phyloP scores from a whole-genome alignment of 106 monocot species.

The Dioscorea dumetorum region DNA sequence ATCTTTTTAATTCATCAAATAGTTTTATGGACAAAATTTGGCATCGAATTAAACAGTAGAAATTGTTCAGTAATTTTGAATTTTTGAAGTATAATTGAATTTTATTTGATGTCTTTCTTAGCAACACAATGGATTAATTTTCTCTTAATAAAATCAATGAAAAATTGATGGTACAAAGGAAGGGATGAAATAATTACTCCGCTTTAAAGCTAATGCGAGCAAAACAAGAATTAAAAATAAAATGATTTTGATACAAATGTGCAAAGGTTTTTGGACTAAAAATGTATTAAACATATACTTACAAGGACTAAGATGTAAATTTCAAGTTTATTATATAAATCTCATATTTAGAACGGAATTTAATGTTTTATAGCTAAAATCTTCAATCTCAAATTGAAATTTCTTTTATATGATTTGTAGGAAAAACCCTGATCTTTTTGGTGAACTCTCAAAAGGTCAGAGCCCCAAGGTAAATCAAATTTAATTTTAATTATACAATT shows the following conservation, averaged over 20 bases:
- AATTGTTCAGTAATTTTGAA: no score
- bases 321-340: not conserved
- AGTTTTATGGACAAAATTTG: not conserved
- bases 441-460: constrained; percentile 38
- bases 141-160: no score
- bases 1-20: not conserved
- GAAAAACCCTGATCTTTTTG: constrained; percentile 60
- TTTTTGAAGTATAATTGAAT: no score
- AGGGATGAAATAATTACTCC: not conserved
- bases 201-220: not conserved
- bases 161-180: no score
- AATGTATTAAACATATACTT: not conserved
- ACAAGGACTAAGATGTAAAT: not conserved
- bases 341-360: not conserved
- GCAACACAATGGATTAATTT: no score
- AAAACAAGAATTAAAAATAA: not conserved
- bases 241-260: not conserved
- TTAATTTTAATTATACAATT: not conserved
- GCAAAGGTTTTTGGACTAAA: not conserved
- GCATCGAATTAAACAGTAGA: not conserved
- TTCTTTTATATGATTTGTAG: constrained; percentile 19
- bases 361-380: not conserved
- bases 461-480: constrained; percentile 42
- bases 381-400: no score
- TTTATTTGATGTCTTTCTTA: no score